Percentiles rank a stretch among this genome's conserved stretches.
Conservation (phyloP, 495 filamentous ascomycete species). For the Entonaema liquescens region DNA sequence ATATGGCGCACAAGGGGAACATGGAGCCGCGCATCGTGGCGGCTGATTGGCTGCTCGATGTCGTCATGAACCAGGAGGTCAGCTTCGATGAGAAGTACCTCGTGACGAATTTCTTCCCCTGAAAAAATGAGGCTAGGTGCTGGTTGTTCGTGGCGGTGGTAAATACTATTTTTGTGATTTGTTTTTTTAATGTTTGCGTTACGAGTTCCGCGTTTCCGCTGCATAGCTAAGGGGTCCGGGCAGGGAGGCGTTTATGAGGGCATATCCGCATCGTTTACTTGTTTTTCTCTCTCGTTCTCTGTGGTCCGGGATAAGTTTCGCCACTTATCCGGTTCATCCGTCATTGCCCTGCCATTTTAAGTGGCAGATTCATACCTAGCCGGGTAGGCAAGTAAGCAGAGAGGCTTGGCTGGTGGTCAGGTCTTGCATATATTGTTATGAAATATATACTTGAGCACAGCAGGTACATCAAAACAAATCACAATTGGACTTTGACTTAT, state of each 20-base stretch:
- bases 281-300: not conserved
- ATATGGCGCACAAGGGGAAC: constrained; percentile 74
- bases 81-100: constrained; percentile 70
- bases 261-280: constrained; percentile 1
- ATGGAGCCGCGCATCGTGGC: constrained; percentile 79
- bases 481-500: not conserved
- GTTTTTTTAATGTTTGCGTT: constrained; percentile 18
- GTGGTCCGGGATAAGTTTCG: not conserved
- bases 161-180: constrained; percentile 12
- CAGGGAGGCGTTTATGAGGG: constrained; percentile 10
- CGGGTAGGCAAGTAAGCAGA: not conserved
- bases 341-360: not conserved
- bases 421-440: constrained; percentile 30
- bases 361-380: not conserved
- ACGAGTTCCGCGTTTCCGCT: constrained; percentile 18
- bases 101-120: constrained; percentile 48
- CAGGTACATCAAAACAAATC: not conserved
- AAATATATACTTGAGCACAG: not conserved
- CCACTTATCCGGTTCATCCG: not conserved
- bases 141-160: not conserved
- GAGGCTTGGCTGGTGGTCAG: not conserved
- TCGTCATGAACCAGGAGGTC: constrained; percentile 85
- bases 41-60: constrained; percentile 87
- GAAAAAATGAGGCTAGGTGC: constrained; percentile 5
- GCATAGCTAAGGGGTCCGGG: constrained; percentile 21